Base-by-base conservation (phyloP, 768 basidiomycete species). In the Suillus subalutaceus region DNA sequence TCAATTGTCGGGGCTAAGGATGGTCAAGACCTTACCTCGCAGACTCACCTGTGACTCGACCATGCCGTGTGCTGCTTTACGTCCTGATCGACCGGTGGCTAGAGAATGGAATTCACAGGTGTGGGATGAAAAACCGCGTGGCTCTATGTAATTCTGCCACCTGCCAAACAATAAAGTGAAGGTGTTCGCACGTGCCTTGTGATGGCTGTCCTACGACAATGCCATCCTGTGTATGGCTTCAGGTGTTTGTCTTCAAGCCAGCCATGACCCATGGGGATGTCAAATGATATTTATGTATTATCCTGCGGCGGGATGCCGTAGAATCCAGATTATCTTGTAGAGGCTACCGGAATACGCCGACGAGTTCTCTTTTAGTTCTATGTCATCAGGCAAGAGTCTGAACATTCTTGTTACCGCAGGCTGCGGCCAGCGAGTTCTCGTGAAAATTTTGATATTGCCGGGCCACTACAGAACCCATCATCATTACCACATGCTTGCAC, bases 1-100 rank as follows among this genome's bases (percentile, higher is more conserved):
- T 59, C 40, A 41, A 60, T 60, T 43, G 26, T 41, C 59, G 30
- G 41, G 32, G 55, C 32, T 37, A 56, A 56, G 35, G 32, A 43
- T 32, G 26, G 30, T 30, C 26, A 32, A 43, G 30, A 43, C 23
- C 18, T 41, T 60, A 43, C 18, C 40, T 59, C 10, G 40, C 13
- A 41, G n/a, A 9, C 26, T 26, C 26, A 26, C 23, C 26, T 6
- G 40, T 41, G 40, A 23, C 58, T 59, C 26, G 40, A 41, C 10
- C 18, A 60, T 30, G 58, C 58, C 55, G 38, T 26, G 9, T 40
- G 38, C 40, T 40, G 5, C n/a, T 20, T 60, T 60, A 60, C 58
- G 58, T 41, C 3, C 58, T 59, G 32, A 56, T 59, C 10, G 16
- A 59, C 58, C 0, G 23, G 10, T 60, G 18, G 26, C 16, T 6